Evolutionary conservation across 306 rosid genomes (phyloP), one percentile per base, ranked within the genome.

Genomic region (Corylus heterophylla): DNA sequence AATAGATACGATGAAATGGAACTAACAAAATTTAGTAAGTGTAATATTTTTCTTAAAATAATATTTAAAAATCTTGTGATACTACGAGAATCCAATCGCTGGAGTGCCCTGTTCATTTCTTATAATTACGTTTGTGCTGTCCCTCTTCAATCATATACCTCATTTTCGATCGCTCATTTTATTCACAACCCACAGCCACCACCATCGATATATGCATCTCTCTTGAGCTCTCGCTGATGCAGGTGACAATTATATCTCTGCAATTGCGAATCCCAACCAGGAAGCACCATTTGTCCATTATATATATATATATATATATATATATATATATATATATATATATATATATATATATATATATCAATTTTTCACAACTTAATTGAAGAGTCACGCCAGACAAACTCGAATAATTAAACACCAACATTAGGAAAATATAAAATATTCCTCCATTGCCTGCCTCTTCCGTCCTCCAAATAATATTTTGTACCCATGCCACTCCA

Each of bases 101-200:
- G 18, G 71, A 66, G 48, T 29, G 22, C 12, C 20, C 22, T 17
- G 45, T 64, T 64, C 48, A 66, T 37, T 17, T 17, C 47, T 66
- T 56, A n/a, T 3, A 48, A 20, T 56, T n/a, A 20, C 25, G 11
- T 66, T 25, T 64, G 20, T 12, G 17, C 49, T 64, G 47, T 64
- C 71, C 49, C 71, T 64, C 71, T 59, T 76, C 74, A 50, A 22
- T 18, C 22, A 49, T 54, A 52, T 59, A 49, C n/a, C 12, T 54
- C 4, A 8, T 42, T 27, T 31, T 22, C 25, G 25, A 22, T 9
- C 14, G 44, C 44, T 39, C 5, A 4, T 39, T 39, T 39, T 39
- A 39, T 39, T 39, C 44, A 39, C 59, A 54, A 4, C 25, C 58
- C 12, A 49, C 54, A 12, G 37, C 56, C 22, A 22, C 25, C 42